These are phyloP conservation scores for Pseudovirgaria hyperparasitica DNA, from an alignment of 2,329 filamentous ascomycete species.

Conservation along the genomic window DNA sequence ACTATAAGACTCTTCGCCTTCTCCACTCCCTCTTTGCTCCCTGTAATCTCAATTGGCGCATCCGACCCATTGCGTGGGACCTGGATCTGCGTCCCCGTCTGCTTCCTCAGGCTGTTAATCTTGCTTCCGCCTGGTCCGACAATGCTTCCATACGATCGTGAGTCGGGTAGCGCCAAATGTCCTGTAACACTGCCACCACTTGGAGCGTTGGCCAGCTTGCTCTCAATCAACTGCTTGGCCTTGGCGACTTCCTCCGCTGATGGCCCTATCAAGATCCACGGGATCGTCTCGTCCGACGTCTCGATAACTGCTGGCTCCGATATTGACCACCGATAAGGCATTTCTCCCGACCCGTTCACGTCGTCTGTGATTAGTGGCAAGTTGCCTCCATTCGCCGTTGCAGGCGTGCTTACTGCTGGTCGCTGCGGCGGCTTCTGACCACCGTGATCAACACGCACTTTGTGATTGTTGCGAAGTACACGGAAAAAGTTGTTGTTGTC, in stretches of 20 bases:
- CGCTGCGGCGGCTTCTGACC: slow-evolving; percentile 66
- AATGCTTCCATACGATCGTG: slow-evolving; percentile 76
- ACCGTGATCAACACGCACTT: slow-evolving; percentile 84
- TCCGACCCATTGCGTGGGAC: slow-evolving; percentile 70
- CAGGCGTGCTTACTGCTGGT: slow-evolving; percentile 44
- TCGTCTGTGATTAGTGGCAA: slow-evolving; percentile 94
- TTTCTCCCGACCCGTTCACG: slow-evolving; percentile 40
- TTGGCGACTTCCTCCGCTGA: slow-evolving; percentile 63
- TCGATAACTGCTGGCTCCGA: slow-evolving; percentile 47
- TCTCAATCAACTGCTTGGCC: slow-evolving; percentile 61
- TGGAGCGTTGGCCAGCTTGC: slow-evolving; percentile 61
- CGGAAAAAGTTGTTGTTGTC: slow-evolving; percentile 94
- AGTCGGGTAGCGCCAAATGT: slow-evolving; percentile 82
- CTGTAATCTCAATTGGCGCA: slow-evolving; percentile 85
- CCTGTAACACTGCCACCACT: slow-evolving; percentile 60
- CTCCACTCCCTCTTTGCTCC: slow-evolving; percentile 67
- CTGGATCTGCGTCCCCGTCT: slow-evolving; percentile 87
- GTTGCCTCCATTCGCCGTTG: slow-evolving; percentile 43
- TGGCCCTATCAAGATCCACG: slow-evolving; percentile 77
- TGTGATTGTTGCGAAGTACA: slow-evolving; percentile 69
- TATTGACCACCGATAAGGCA: slow-evolving; percentile 72
- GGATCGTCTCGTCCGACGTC: slow-evolving; percentile 53
- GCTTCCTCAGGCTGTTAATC: slow-evolving; percentile 84
- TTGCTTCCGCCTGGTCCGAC: slow-evolving; percentile 81
- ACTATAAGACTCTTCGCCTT: slow-evolving; percentile 81